A percentile compares a stretch with the other conserved stretches of the same genome.
Conservation (phyloP, 2,329 filamentous ascomycete species). For the Ascochyta fabae region DNA sequence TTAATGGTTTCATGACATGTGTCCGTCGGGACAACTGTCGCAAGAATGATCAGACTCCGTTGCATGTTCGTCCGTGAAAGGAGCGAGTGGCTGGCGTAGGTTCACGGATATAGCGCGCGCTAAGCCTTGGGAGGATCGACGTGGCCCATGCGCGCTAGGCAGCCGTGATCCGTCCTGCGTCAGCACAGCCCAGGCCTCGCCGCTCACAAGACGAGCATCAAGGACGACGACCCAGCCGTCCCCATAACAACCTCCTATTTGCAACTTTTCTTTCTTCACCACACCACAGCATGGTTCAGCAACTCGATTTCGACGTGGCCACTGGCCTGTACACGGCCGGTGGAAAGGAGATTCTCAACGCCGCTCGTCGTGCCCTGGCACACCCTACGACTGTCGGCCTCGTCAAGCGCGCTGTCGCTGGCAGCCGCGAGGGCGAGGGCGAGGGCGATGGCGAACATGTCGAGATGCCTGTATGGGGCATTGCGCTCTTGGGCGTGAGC, state of each 20-base stretch:
- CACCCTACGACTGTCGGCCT: conserved; percentile 32
- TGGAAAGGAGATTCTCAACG: conserved; percentile 34
- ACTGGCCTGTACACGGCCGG: conserved; percentile 11
- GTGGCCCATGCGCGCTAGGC: conserved; percentile 20
- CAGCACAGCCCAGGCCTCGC: conserved; percentile 28
- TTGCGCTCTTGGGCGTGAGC: conserved; percentile 42
- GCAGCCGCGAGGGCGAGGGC: background rate
- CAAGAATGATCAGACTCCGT: background rate
- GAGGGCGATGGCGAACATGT: conserved; percentile 16
- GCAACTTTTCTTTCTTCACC: conserved; percentile 8
- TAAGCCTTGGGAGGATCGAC: conserved; percentile 16
- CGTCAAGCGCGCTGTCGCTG: conserved; percentile 36
- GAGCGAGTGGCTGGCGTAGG: conserved; percentile 7
- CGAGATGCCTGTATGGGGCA: conserved; percentile 42
- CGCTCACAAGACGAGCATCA: conserved; percentile 19
- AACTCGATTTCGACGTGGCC: conserved; percentile 11
- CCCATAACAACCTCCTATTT: conserved; percentile 6
- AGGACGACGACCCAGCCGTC: conserved; percentile 8
- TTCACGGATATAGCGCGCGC: conserved; percentile 25
- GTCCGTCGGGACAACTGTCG: background rate
- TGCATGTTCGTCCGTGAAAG: conserved; percentile 12
- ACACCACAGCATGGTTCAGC: conserved; percentile 8
- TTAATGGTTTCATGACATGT: background rate
- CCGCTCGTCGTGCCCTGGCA: conserved; percentile 41
- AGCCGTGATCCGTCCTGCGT: conserved; percentile 14